These are phyloP conservation scores for Pueraria montana DNA, from an alignment of 306 rosid species.

Conservation along the genomic window DNA sequence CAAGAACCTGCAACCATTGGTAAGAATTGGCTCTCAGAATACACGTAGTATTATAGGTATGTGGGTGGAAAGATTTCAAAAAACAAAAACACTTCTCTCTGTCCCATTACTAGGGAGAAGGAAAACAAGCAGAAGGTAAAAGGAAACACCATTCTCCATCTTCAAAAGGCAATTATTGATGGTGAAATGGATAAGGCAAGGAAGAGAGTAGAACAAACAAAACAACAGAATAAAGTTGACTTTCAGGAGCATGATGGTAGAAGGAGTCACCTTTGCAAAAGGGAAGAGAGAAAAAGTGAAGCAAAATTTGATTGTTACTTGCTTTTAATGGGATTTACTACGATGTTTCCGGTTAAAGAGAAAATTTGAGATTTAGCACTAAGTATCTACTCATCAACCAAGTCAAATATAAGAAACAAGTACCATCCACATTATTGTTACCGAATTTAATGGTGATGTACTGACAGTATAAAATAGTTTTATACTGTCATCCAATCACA, in stretches of 20 bases:
- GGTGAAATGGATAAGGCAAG: neutral
- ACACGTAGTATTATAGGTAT: neutral
- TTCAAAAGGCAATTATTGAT: neutral
- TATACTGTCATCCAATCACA: no score
- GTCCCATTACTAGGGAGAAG: conserved; percentile 1
- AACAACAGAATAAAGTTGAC: neutral
- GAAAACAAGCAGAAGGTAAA: neutral
- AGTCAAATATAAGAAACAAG: conserved; percentile 23
- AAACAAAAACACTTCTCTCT: neutral
- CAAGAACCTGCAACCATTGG: conserved; percentile 71
- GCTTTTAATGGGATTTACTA: conserved; percentile 4
- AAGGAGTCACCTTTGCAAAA: neutral
- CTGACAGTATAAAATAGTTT: no score
- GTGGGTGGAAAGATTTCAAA: neutral
- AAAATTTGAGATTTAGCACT: conserved; percentile 20
- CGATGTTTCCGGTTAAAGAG: conserved; percentile 1
- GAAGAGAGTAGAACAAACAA: conserved; percentile 13
- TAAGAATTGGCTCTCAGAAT: conserved; percentile 18
- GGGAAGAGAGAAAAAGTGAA: neutral
- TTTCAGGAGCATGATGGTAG: conserved; percentile 21
- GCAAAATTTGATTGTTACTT: conserved; percentile 6
- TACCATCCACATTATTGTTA: neutral
- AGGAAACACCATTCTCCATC: neutral
- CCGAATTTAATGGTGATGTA: no score
- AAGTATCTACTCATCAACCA: neutral